Percentiles rank a stretch among this genome's conserved stretches.
These are phyloP conservation scores for Echium plantagineum DNA, from an alignment of 257 asterid species.

Conservation along the genomic window DNA sequence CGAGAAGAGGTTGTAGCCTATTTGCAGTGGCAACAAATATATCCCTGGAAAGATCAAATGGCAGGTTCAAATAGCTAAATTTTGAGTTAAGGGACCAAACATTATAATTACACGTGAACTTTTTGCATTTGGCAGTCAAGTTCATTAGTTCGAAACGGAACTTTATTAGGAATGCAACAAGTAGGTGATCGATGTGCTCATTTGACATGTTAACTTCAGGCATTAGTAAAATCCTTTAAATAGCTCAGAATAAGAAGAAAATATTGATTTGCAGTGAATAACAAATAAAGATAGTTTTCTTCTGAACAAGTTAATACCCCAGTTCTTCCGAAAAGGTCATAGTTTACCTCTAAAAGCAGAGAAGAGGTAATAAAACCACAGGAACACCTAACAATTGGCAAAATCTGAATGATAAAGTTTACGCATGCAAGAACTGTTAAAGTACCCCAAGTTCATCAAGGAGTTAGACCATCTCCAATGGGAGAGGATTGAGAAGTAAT, in stretches of 20 bases:
- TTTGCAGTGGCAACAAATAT: conserved; percentile 98
- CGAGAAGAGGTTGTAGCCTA: conserved; percentile 88
- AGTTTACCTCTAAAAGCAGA: neutral
- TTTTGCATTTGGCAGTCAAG: neutral
- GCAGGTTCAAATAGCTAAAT: conserved; percentile 86
- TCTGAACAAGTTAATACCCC: neutral
- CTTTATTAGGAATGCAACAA: neutral
- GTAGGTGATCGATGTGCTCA: neutral
- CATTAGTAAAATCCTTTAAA: neutral
- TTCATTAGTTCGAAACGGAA: neutral
- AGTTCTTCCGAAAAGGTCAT: no score
- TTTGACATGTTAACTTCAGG: neutral
- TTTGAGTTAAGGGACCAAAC: conserved; percentile 36
- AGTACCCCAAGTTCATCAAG: neutral
- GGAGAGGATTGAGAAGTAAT: no score
- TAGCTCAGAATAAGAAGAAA: neutral
- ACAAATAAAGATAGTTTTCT: neutral
- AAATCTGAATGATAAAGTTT: neutral
- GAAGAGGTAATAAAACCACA: neutral
- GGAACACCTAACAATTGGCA: neutral
- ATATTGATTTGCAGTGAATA: neutral
- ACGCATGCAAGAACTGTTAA: neutral
- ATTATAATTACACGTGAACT: neutral
- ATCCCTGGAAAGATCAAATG: conserved; percentile 94
- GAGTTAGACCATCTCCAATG: no score